A percentile compares a stretch with the other conserved stretches of the same genome.
phyloP scores from a whole-genome alignment of 108 stramenopile species.

The Fragilaria crotonensis region DNA sequence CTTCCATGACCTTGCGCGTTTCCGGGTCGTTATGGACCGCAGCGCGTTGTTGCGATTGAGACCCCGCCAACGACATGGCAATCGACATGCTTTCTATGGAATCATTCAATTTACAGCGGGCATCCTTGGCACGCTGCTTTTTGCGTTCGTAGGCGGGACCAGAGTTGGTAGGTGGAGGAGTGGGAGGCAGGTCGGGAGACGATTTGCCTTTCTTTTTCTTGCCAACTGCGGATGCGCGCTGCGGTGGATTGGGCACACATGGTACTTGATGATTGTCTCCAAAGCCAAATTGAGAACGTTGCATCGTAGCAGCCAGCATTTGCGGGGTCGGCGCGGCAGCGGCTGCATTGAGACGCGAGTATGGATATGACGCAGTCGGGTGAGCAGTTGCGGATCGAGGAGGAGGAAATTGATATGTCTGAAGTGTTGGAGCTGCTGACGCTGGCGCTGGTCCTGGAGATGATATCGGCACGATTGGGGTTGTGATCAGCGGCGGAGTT shows the following conservation, averaged over 20 bases:
- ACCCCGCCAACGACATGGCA: constrained; percentile 64
- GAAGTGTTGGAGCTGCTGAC: neutral
- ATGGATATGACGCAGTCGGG: no score
- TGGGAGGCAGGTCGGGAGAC: neutral
- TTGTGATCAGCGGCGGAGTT: neutral
- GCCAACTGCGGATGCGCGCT: constrained; percentile 1
- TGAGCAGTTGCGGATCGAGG: neutral
- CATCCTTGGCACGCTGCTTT: constrained; percentile 84
- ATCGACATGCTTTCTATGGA: constrained; percentile 65
- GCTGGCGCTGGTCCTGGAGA: neutral
- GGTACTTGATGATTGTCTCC: constrained; percentile 63
- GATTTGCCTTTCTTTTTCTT: constrained; percentile 3
- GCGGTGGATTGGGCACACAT: constrained; percentile 54
- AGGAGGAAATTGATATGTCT: neutral
- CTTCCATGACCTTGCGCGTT: constrained; percentile 30
- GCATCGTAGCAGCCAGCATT: constrained; percentile 26
- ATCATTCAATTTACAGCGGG: constrained; percentile 72
- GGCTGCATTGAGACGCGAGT: neutral
- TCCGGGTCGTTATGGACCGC: neutral
- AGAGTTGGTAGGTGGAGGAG: constrained; percentile 7
- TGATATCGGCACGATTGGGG: neutral
- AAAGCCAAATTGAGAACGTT: constrained; percentile 72
- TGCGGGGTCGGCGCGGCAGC: neutral
- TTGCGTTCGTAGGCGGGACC: constrained; percentile 73
- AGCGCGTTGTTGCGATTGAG: constrained; percentile 54